These are phyloP conservation scores for Reticulomyxa filosa DNA, from an alignment of 78 protist genomes.

Conservation along the genomic window DNA sequence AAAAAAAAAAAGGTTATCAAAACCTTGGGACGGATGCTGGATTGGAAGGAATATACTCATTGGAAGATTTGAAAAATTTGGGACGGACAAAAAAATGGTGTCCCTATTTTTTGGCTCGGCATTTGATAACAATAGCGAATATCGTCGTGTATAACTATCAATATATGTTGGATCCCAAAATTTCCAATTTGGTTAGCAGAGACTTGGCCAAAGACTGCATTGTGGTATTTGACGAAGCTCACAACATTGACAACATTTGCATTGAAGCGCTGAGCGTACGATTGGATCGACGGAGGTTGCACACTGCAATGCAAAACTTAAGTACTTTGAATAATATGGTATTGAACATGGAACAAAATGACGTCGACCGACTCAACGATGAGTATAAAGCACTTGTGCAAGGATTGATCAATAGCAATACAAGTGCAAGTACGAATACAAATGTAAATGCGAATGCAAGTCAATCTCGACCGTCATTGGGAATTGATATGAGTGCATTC, in stretches of 20 bases:
- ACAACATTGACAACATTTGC: constrained; percentile 90
- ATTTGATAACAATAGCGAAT: constrained; percentile 32
- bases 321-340: too few relatives aligned
- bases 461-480: too few relatives aligned
- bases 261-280: constrained; percentile 62
- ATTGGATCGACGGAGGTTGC: constrained; percentile 12
- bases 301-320: too few relatives aligned
- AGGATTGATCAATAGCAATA: neutral
- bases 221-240: constrained; percentile 92
- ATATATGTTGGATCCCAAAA: constrained; percentile 86
- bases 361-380: too few relatives aligned
- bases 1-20: neutral
- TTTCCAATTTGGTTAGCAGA: constrained; percentile 19
- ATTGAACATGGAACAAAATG: too few relatives aligned
- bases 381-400: neutral
- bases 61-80: constrained; percentile 46
- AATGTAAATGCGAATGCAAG: too few relatives aligned
- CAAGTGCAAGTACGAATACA: neutral
- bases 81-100: constrained; percentile 39
- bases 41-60: constrained; percentile 54
- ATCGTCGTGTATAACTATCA: constrained; percentile 50
- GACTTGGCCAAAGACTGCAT: constrained; percentile 40
- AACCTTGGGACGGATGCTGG: neutral
- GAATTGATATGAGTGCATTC: neutral
- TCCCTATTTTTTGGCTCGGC: constrained; percentile 74